Base-by-base conservation (phyloP, 2,329 filamentous ascomycete genomes). In the Sarocladium kiliense region DNA sequence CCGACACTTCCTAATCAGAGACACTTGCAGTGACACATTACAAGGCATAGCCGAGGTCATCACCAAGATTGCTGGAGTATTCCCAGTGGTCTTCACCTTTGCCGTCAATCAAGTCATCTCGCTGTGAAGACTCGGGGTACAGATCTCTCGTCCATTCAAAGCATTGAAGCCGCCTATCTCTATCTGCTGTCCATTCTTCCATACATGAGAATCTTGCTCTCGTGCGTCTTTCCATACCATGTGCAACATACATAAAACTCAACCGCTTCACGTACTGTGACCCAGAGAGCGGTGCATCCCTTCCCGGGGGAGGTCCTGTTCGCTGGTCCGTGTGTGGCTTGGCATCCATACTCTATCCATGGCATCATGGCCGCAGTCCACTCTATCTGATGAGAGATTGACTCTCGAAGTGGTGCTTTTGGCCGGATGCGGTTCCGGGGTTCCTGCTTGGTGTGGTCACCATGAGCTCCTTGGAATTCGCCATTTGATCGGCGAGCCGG, bases 111-210 rank as follows among this genome's bases (percentile, higher is more conserved):
- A n/a, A n/a, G n/a, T n/a, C n/a, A n/a, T n/a, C n/a, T n/a, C n/a
- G n/a, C n/a, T n/a, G n/a, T n/a, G n/a, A n/a, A n/a, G n/a, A n/a
- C n/a, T n/a, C n/a, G n/a, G n/a, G n/a, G 18, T 47, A 21, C 23
- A 47, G 27, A 36, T 51, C 27, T 9, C 12, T 34, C 44, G 19
- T 32, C 23, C 27, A 23, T 36, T 36, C 47, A 51, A 51, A 36
- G 47, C 47, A 51, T 3, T 51, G 47, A 51, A 51, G 47, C 47
- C 47, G 47, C 47, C 47, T 16, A 36, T 51, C 47, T 51, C 47
- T 51, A 51, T 51, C 47, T 51, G 47, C 47, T 51, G 47, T 30
- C 44, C 44, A 4, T 30, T 25, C 44, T 27, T 18, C 25, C n/a
- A 5, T 12, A 12, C 30, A 39, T 47, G 25, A 14, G 19, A 26